Percentiles rank a stretch among this genome's conserved stretches.
Conservation (phyloP, 2,329 filamentous ascomycete genomes). For the Aspergillus sp. region DNA sequence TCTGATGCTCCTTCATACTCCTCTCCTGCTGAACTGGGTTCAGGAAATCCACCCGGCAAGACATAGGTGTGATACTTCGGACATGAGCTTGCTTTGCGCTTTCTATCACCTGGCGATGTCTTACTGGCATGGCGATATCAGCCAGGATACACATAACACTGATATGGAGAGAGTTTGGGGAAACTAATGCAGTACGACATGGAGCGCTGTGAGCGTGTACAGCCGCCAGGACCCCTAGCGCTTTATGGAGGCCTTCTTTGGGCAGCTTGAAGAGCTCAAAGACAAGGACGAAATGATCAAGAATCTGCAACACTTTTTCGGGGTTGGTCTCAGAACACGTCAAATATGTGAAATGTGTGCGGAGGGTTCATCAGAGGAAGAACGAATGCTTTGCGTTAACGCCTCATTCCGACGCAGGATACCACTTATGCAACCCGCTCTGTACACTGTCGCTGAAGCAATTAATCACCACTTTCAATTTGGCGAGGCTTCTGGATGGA, state of each 20-base stretch:
- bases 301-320: constrained; percentile 5
- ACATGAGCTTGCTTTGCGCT: constrained; percentile 16
- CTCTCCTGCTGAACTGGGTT: constrained; percentile 26
- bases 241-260: constrained; percentile 17
- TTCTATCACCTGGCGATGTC: constrained; percentile 12
- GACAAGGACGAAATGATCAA: background rate
- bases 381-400: background rate
- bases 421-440: background rate
- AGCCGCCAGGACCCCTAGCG: constrained; percentile 19
- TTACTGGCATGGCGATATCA: constrained; percentile 19
- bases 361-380: background rate
- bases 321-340: background rate
- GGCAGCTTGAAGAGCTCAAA: constrained; percentile 3
- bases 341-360: constrained; percentile 7
- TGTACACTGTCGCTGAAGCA: constrained; percentile 1
- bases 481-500: background rate
- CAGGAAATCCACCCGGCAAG: background rate
- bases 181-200: background rate
- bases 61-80: background rate
- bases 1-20: constrained; percentile 26
- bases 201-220: background rate
- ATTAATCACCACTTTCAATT: background rate
- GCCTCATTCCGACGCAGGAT: background rate
- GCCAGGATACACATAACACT: background rate
- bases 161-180: constrained; percentile 10